Evolutionary conservation across 2,329 filamentous ascomycete species (phyloP).

Genomic region (Aspergillus sp.): DNA sequence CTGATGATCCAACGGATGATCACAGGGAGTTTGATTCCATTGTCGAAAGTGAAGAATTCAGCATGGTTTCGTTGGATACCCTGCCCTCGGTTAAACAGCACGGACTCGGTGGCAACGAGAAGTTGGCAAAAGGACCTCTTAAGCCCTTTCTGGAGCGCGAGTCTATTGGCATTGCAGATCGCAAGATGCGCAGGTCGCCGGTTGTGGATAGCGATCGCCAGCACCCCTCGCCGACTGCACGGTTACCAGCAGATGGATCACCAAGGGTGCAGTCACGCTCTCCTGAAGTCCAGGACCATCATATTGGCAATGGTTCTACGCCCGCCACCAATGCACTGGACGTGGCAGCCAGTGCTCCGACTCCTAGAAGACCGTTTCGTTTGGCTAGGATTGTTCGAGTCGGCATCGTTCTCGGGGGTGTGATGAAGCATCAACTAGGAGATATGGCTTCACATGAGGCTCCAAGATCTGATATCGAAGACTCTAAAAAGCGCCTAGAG

Average conservation of each 20-base stretch:
- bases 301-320: no score
- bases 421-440: constrained; percentile 16
- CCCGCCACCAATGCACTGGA: no score
- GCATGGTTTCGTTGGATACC: constrained; percentile 48
- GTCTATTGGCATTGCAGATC: constrained; percentile 14
- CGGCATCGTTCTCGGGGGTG: constrained; percentile 29
- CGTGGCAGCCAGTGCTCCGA: constrained; percentile 1
- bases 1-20: constrained; percentile 30
- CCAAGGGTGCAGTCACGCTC: constrained; percentile 1
- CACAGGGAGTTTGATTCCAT: constrained; percentile 45
- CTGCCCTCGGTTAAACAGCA: constrained; percentile 41
- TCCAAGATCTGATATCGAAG: constrained; percentile 10
- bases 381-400: constrained; percentile 27
- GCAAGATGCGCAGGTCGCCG: constrained; percentile 18
- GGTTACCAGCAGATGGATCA: constrained; percentile 4
- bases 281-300: no score
- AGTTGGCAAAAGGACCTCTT: constrained; percentile 15
- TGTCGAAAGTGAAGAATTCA: constrained; percentile 49
- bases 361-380: constrained; percentile 8
- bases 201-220: constrained; percentile 12
- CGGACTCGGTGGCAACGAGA: constrained; percentile 24
- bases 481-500: constrained; percentile 23
- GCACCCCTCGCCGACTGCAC: constrained; percentile 9
- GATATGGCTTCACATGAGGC: constrained; percentile 4
- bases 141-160: constrained; percentile 21